phyloP scores from a whole-genome alignment of 2,329 filamentous ascomycete genomes.

The Monilinia polystroma region DNA sequence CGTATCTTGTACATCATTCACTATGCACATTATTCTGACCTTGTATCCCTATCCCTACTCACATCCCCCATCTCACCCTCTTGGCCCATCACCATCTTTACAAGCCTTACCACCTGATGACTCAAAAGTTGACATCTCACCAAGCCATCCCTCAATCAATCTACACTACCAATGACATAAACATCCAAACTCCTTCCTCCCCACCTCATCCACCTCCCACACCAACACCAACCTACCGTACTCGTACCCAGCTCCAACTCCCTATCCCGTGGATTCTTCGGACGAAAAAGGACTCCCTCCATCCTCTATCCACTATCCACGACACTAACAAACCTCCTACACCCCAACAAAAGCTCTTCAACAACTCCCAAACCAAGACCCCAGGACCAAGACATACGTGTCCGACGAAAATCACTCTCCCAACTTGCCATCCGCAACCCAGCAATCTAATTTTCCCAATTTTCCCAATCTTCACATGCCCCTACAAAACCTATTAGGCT shows the following conservation, averaged over 20 bases:
- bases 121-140: background rate
- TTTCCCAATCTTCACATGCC: background rate
- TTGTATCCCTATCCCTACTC: conserved; percentile 35
- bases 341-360: background rate
- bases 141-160: background rate
- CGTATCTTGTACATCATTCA: background rate
- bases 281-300: conserved; percentile 1
- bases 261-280: background rate
- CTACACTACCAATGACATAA: background rate
- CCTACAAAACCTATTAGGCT: too few relatives aligned
- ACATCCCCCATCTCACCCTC: background rate
- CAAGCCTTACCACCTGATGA: background rate
- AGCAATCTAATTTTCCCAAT: background rate
- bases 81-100: background rate
- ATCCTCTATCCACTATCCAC: background rate
- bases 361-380: background rate
- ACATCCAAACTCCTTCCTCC: background rate
- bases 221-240: background rate
- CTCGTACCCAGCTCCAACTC: background rate
- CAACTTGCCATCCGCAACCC: background rate
- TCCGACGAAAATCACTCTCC: background rate
- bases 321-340: background rate
- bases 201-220: background rate
- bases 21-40: background rate
- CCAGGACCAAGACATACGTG: background rate